A percentile compares a stretch with the other conserved stretches of the same genome.
Conservation (phyloP, 1,284 basidiomycete species). For the Apiotrichum siamense region DNA sequence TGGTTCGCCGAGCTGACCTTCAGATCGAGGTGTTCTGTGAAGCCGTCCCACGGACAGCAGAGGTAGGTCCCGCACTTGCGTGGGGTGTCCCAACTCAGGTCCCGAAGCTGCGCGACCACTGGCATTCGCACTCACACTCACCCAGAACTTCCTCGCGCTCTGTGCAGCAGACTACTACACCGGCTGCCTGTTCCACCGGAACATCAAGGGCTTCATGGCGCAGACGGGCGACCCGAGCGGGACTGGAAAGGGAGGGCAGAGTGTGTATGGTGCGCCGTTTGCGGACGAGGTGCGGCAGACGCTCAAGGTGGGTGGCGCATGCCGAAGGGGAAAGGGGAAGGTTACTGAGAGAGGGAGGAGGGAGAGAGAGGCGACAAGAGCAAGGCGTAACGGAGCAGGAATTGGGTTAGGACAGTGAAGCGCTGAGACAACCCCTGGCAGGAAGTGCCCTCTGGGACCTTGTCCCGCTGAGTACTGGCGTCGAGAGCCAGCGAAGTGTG, state of each 20-base stretch:
- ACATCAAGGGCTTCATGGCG: constrained; percentile 92
- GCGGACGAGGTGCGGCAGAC: constrained; percentile 85
- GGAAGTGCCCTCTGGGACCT: no score
- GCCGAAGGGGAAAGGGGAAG: neutral
- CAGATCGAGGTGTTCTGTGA: constrained; percentile 97
- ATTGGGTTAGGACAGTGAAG: no score
- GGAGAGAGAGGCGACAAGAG: no score
- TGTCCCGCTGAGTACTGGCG: no score
- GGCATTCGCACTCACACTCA: neutral
- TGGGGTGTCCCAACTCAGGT: no score
- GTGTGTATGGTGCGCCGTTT: constrained; percentile 66
- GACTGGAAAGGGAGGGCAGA: constrained; percentile 52
- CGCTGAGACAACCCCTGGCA: no score
- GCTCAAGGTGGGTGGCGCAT: constrained; percentile 60
- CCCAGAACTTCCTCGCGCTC: constrained; percentile 86
- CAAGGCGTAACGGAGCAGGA: no score
- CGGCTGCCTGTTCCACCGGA: constrained; percentile 78
- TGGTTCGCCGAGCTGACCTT: neutral
- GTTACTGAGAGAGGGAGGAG: neutral
- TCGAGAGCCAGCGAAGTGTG: no score
- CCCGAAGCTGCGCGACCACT: neutral
- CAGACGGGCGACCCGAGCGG: constrained; percentile 81
- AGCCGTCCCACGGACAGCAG: constrained; percentile 84
- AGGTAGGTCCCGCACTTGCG: constrained; percentile 60
- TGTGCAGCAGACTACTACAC: constrained; percentile 87